Evolutionary conservation across 176 grass and related monocot genomes (phyloP), one percentile per base, ranked within the genome.

Genomic region (Musa itinerans): DNA sequence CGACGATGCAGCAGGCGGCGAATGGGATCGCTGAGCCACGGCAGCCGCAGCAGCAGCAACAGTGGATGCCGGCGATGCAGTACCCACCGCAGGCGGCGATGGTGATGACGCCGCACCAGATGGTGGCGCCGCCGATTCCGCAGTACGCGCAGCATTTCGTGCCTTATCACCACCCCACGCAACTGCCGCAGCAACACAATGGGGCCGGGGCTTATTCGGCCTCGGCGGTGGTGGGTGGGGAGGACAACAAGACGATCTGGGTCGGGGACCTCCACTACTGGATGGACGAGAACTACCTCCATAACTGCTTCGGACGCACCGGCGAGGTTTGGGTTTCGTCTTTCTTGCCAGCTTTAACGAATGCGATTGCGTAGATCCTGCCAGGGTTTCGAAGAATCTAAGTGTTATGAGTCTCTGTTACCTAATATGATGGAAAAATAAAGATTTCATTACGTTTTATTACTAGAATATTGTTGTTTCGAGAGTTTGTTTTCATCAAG

Each of bases 221-320:
- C 0, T 13, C 87, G 8, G 82, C 72, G 34, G 23, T 77, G 75
- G 55, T 53, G 10, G 88, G 86, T 3, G 90, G 89, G 62, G 90
- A 98, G 86, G 88, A 89, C 83, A 98, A 98, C 83, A 98, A 91
- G 80, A 91, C 90, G 75, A 78, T 98, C 88, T 98, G 94, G 90
- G 88, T 98, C 24, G 94, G 94, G n/a, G 94, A 98, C 73, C 90
- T 98, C 57, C 94, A 98, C 85, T 98, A 93, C 78, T 98, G 94
- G 94, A 98, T 98, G 94, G 94, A 98, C 75, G 94, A 98, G 82
- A 92, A 90, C 83, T 98, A 93, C 86, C 94, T 98, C 75, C 90
- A 89, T 56, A 91, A 73, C 75, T 98, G 94, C 82, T 98, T 98
- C 77, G 80, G 86, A 59, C 87, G 93, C 84, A 98, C 95, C 63